Evolutionary conservation across 176 grass and related monocot species (phyloP).

Genomic region (Carex scoparia): DNA sequence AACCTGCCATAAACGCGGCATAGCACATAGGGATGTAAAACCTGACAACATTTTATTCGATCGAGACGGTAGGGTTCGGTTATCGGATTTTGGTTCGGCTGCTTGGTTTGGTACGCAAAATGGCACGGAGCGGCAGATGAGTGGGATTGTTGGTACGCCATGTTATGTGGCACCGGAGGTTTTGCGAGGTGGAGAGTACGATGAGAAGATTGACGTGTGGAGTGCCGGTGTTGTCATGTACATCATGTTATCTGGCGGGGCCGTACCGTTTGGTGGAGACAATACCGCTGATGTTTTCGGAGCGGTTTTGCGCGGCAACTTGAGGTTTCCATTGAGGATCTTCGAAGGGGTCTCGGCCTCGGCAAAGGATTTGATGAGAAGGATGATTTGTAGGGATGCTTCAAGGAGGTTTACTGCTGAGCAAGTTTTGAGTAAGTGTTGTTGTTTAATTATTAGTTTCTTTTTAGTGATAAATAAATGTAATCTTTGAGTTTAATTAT

Average conservation of each 20-base stretch:
- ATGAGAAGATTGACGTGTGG: slow-evolving; percentile 89
- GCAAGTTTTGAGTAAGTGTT: slow-evolving; percentile 63
- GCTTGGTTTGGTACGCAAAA: slow-evolving; percentile 37
- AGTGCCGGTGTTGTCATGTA: slow-evolving; percentile 75
- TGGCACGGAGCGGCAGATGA: slow-evolving; percentile 16
- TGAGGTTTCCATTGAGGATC: slow-evolving; percentile 59
- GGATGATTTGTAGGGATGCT: slow-evolving; percentile 80
- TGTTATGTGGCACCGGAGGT: slow-evolving; percentile 93
- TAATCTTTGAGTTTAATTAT: no score
- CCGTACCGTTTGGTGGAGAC: slow-evolving; percentile 68
- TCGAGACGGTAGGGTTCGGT: slow-evolving; percentile 23
- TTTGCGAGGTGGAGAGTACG: slow-evolving; percentile 52
- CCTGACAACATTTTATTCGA: slow-evolving; percentile 87
- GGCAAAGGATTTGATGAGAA: slow-evolving; percentile 76
- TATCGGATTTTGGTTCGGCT: slow-evolving; percentile 78
- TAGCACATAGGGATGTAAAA: slow-evolving; percentile 89
- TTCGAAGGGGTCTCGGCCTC: slow-evolving; percentile 54
- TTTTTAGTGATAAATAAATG: neutral
- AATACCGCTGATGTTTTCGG: slow-evolving; percentile 53
- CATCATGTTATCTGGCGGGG: slow-evolving; percentile 61
- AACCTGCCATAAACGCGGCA: slow-evolving; percentile 49
- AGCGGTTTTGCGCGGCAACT: slow-evolving; percentile 46
- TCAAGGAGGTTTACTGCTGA: slow-evolving; percentile 74
- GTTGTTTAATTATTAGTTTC: neutral
- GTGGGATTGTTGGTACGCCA: slow-evolving; percentile 72